These are phyloP conservation scores for Aspergillus sergii DNA, from an alignment of 2,329 filamentous ascomycete genomes.

Conservation along the genomic window DNA sequence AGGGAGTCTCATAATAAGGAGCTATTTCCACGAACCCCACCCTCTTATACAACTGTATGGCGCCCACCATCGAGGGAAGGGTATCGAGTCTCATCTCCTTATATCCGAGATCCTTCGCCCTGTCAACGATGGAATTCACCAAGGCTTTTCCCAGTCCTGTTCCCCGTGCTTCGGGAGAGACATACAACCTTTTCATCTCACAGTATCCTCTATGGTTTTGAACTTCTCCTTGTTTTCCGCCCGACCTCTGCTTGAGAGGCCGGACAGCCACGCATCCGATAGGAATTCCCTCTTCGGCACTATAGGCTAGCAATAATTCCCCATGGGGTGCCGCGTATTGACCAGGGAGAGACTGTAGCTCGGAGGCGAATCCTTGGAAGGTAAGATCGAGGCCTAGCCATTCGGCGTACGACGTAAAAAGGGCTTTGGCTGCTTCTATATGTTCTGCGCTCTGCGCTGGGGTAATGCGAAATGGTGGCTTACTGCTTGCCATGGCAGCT, in stretches of 20 bases:
- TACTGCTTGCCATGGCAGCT: background rate
- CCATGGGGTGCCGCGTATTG: conserved; percentile 51
- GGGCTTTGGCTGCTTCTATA: conserved; percentile 41
- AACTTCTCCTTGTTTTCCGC: background rate
- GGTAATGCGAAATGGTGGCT: conserved; percentile 30
- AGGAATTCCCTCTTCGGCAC: conserved; percentile 16
- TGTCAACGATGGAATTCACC: conserved; percentile 47
- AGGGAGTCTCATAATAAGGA: conserved; percentile 59
- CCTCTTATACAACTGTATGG: conserved; percentile 52
- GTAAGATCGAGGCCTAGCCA: conserved; percentile 57
- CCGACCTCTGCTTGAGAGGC: conserved; percentile 4
- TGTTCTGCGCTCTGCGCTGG: conserved; percentile 48
- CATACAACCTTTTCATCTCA: conserved; percentile 63
- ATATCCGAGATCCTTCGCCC: conserved; percentile 54
- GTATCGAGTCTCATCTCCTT: conserved; percentile 59
- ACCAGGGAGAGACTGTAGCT: conserved; percentile 57
- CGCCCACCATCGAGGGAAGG: conserved; percentile 54
- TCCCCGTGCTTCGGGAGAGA: conserved; percentile 51
- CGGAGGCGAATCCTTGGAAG: conserved; percentile 59
- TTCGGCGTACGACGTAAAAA: conserved; percentile 47
- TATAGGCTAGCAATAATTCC: conserved; percentile 52
- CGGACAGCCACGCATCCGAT: conserved; percentile 58
- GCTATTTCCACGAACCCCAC: conserved; percentile 56
- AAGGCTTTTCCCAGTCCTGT: conserved; percentile 53
- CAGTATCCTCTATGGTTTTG: conserved; percentile 35